Base-by-base conservation (phyloP, 495 filamentous ascomycete species). In the Xylona heveae region DNA sequence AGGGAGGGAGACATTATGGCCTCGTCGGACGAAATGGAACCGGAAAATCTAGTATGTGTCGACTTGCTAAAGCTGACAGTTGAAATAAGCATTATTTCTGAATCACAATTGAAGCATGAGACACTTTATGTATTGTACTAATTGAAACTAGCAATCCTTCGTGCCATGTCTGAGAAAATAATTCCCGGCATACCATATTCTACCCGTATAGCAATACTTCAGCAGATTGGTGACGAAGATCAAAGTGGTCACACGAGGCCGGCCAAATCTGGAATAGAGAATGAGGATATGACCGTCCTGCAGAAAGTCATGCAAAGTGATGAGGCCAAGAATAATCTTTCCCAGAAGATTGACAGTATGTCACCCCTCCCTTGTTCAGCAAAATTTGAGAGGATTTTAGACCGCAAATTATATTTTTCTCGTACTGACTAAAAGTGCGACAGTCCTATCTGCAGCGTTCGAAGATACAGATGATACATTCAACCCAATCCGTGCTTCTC, bases 11-110 rank as follows among this genome's bases (percentile, higher is more conserved):
- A 17, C 62, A 71, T 30, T 84, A 84, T 55, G 78, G 72, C 0
- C 49, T 88, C 6, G 53, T 83, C 14, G 78, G 78, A 0, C 57
- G 75, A 15, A 88, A 88, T 55, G 79, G 79, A 1, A 67, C 68
- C 3, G 79, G 79, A 4, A 88, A 88, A 48, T 78, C 73, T 12
- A 88, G 73, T 78, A 44, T 51, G 66, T 41, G 15, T 25, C 6
- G 6, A 15, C 22, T 15, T 26, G 16, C 12, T 19, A 19, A 10
- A 15, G 9, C n/a, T n/a, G n/a, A n/a, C n/a, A n/a, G n/a, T n/a
- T n/a, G n/a, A n/a, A n/a, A n/a, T n/a, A n/a, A n/a, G n/a, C n/a
- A n/a, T n/a, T n/a, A n/a, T n/a, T n/a, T n/a, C n/a, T n/a, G n/a
- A n/a, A n/a, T n/a, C n/a, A n/a, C n/a, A n/a, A n/a, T n/a, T n/a